phyloP scores from a whole-genome alignment of 306 rosid species.

The Prunus padus region DNA sequence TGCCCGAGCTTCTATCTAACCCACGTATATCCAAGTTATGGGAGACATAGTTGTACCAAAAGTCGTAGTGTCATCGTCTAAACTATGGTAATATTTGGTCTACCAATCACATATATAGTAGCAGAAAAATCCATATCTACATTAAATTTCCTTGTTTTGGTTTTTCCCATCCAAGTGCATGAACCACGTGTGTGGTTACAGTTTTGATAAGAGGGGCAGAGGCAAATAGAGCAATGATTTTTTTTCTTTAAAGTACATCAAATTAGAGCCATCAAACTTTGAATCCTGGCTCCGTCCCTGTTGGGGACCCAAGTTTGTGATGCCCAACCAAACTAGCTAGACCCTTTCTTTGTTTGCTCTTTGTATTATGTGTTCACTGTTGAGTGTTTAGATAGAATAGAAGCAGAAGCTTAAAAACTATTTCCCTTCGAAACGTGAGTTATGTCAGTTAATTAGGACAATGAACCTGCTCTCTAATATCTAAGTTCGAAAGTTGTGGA shows the following conservation, averaged over 20 bases:
- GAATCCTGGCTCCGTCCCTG: too few species aligned
- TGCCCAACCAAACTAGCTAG: background rate
- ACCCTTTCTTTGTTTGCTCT: background rate
- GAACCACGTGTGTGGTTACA: conserved; percentile 49
- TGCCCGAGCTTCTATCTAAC: too few species aligned
- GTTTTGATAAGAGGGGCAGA: conserved; percentile 13
- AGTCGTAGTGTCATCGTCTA: conserved; percentile 7
- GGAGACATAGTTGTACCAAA: background rate
- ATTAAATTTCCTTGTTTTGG: conserved; percentile 3
- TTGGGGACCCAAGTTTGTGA: conserved; percentile 6
- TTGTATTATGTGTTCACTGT: background rate
- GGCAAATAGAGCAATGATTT: background rate
- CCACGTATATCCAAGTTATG: background rate
- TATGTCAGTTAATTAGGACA: too few species aligned
- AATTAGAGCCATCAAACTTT: conserved; percentile 9
- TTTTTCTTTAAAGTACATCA: background rate
- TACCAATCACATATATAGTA: background rate
- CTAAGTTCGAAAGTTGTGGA: background rate
- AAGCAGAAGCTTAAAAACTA: background rate
- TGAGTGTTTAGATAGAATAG: background rate
- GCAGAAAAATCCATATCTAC: background rate
- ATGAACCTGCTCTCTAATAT: fast-evolving
- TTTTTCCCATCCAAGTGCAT: background rate
- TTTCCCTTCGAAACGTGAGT: background rate
- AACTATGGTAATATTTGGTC: conserved; percentile 2